Evolutionary conservation across 192 early-diverging fungal genomes (phyloP).

Genomic region (Mortierella antarctica): DNA sequence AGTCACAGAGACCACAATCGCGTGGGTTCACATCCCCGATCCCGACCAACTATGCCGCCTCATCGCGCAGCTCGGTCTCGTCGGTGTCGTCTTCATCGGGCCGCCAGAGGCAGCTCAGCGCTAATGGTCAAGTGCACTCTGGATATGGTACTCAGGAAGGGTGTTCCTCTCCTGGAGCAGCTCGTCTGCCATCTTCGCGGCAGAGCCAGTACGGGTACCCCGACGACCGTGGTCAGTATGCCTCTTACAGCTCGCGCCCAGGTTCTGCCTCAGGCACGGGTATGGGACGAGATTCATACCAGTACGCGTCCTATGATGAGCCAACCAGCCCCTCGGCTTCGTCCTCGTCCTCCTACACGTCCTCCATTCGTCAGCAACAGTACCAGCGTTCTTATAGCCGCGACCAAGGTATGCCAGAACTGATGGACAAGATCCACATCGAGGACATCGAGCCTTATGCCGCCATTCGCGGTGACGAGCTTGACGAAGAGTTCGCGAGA

Average conservation of each 20-base stretch:
- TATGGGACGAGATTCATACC: constrained; percentile 23
- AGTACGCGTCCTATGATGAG: constrained; percentile 29
- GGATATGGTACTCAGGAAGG: constrained; percentile 25
- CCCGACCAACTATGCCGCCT: constrained; percentile 24
- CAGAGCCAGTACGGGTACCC: constrained; percentile 16
- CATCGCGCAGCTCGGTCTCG: constrained; percentile 14
- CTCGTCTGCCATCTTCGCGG: constrained; percentile 5
- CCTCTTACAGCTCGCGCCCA: constrained; percentile 24
- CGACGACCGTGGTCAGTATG: constrained; percentile 7
- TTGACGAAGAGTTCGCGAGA: constrained; percentile 65
- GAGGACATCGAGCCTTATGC: constrained; percentile 52
- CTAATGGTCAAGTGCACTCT: constrained; percentile 19
- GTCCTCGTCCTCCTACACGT: constrained; percentile 20
- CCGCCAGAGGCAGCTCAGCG: constrained; percentile 33
- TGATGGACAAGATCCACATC: constrained; percentile 46
- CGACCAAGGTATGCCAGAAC: constrained; percentile 16
- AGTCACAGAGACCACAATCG: constrained; percentile 27
- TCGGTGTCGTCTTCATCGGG: background rate
- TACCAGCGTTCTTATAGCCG: constrained; percentile 6
- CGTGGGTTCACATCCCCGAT: constrained; percentile 25
- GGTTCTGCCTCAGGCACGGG: constrained; percentile 27
- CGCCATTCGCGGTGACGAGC: constrained; percentile 55
- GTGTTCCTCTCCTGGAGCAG: constrained; percentile 21
- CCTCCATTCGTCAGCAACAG: constrained; percentile 19
- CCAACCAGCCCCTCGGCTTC: constrained; percentile 33